Base-by-base conservation (phyloP, 805 yeast genomes). In the Starmerella stigmatis region DNA sequence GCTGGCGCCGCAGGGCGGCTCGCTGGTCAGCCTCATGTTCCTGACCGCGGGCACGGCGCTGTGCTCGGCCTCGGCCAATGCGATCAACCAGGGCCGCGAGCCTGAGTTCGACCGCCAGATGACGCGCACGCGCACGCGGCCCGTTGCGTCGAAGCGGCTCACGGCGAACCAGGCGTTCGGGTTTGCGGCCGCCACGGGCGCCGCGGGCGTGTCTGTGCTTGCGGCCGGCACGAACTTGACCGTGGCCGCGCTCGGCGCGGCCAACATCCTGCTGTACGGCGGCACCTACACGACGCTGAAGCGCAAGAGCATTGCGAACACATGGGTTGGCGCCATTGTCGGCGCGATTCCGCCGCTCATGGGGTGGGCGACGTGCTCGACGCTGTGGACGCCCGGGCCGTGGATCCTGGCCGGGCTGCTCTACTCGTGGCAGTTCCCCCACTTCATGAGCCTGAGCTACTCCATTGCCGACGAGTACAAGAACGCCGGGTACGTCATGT, bases 251-350 rank as follows among this genome's bases (percentile, higher is more conserved):
- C 69, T 92, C n/a, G 97, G 96, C 2, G 72, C 76, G 1, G 58
- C 76, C 6, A 92, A 92, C 61, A 85, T 92, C 41, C 76, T 74
- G 1, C 70, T 92, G 10, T 92, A 92, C 59, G 78, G 94, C 0
- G 88, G 97, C 82, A 64, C 81, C 0, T 92, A 92, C 66, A 92
- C 98, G 0, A 81, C 96, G 0, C 66, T 92, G 61, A 92, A 92
- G 60, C 73, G 98, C 45, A 75, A 71, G 48, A 79, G 84, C 20
- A 89, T 92, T 42, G 61, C 83, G 32, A 92, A 92, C 63, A 92
- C 98, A 0, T 92, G 98, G 98, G 92, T 92, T 3, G 98, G 98
- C 16, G 98, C 98, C 0, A 62, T 92, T n/a, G 98, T 92, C 4
- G 98, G 98, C 4, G 98, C 96, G 0, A 83, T 92, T 38, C 98